These are phyloP conservation scores for Trichosanthes cucumerina DNA, from an alignment of 306 rosid species.

Conservation along the genomic window DNA sequence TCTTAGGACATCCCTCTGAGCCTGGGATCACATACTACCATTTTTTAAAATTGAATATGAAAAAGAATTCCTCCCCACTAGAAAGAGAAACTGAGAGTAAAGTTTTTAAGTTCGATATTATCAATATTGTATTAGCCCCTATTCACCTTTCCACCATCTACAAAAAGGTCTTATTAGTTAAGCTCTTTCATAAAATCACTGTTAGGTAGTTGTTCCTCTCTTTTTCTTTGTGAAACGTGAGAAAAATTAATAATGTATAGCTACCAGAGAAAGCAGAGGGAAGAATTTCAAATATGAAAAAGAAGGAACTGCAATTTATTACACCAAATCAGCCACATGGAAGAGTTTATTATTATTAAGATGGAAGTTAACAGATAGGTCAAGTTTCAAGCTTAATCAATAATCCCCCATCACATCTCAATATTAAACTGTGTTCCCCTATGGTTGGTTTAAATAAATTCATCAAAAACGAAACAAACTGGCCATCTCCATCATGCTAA, in stretches of 20 bases:
- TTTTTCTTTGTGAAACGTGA: not conserved
- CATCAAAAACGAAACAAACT: not conserved
- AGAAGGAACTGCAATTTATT: not conserved
- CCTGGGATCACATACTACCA: not conserved
- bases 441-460: not conserved
- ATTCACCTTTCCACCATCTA: not conserved
- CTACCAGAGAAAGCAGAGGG: not conserved
- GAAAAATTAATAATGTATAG: not conserved
- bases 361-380: not conserved
- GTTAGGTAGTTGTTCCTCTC: not conserved
- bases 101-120: not conserved
- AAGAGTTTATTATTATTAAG: not conserved
- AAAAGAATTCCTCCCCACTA: not conserved
- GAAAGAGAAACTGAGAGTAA: not conserved
- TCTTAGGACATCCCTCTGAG: not conserved
- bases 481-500: not conserved
- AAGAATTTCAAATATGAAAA: not conserved
- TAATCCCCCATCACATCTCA: not conserved
- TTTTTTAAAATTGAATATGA: not conserved
- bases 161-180: not conserved
- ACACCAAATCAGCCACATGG: not conserved
- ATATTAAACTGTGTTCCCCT: not conserved
- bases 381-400: not conserved
- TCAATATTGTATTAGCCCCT: not conserved
- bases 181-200: not conserved